Base-by-base conservation (phyloP, 2,329 filamentous ascomycete genomes). In the Colletotrichum liaoningense region DNA sequence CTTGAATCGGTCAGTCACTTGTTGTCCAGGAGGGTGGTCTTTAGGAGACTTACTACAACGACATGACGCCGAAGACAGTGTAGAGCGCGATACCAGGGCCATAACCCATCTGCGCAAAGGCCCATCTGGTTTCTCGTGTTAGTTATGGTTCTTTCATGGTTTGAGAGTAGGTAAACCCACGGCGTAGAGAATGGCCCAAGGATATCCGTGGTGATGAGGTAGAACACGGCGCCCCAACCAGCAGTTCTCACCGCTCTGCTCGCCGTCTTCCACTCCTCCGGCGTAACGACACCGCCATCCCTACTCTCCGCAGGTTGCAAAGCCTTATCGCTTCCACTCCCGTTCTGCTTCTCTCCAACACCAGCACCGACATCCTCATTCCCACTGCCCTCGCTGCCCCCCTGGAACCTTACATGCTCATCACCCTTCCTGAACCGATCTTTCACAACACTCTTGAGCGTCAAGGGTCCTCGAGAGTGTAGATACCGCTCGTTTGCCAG, bases 201-300 rank as follows among this genome's bases (percentile, higher is more conserved):
- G 59, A 87, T 84, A 72, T 87, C 86, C 1, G 86, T 87, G 9
- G 86, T 86, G 76, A 87, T 87, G 62, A 87, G 79, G 64, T 86
- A 87, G 75, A 88, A 88, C 54, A 84, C 80, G 38, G 85, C 83
- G 8, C 85, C 84, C 80, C 84, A 83, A 1, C 82, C 82, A 0
- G 86, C 86, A 0, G 86, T 88, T 7, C 86, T 80, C 65, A 86
- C 74, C 4, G 84, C 83, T 24, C 86, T 83, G 26, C 83, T 84
- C 2, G 86, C 86, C 64, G 84, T 84, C 26, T 79, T 80, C 86
- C 86, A 88, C 72, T 88, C 86, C 4, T 83, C 80, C 19, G 76
- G 77, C 7, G 77, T 74, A n/a, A 79, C 76, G 2, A 46, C 65
- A 8, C 62, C 71, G 8, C 57, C 67, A 30, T 49, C 55, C 9